Evolutionary conservation across 2,329 filamentous ascomycete genomes (phyloP).

Genomic region (Tolypocladium ovalisporum): DNA sequence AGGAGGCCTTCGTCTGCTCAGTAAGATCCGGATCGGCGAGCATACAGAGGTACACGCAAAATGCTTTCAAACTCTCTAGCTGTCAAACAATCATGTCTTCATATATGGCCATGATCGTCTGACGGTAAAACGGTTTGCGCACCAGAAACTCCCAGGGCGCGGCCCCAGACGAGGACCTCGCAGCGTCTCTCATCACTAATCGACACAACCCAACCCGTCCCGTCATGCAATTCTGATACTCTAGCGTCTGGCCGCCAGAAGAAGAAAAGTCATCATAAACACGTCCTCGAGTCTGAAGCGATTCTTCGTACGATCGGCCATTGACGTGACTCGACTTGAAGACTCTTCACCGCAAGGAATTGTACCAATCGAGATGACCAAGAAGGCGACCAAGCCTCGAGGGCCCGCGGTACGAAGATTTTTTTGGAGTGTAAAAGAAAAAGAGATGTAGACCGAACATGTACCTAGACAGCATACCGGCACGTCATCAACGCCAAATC

Average conservation of each 20-base stretch:
- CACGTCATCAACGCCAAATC: conserved; percentile 31
- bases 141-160: neutral
- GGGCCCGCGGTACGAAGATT: neutral
- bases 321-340: neutral
- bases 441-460: conserved; percentile 14
- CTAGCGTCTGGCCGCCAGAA: neutral
- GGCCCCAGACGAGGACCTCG: neutral
- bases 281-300: neutral
- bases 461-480: conserved; percentile 22
- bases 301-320: neutral
- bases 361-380: conserved; percentile 1
- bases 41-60: neutral
- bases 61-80: conserved; percentile 4
- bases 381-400: neutral
- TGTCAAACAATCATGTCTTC: conserved; percentile 7
- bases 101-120: conserved; percentile 8
- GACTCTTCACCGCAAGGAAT: neutral
- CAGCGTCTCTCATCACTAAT: neutral
- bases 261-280: neutral
- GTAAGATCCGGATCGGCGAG: too few species aligned
- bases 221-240: neutral
- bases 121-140: neutral
- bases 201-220: neutral
- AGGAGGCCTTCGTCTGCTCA: neutral
- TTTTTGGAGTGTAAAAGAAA: conserved; percentile 1